A percentile compares a stretch with the other conserved stretches of the same genome.
Conservation (phyloP, 176 grass and related monocot genomes). For the Alloteropsis semialata region DNA sequence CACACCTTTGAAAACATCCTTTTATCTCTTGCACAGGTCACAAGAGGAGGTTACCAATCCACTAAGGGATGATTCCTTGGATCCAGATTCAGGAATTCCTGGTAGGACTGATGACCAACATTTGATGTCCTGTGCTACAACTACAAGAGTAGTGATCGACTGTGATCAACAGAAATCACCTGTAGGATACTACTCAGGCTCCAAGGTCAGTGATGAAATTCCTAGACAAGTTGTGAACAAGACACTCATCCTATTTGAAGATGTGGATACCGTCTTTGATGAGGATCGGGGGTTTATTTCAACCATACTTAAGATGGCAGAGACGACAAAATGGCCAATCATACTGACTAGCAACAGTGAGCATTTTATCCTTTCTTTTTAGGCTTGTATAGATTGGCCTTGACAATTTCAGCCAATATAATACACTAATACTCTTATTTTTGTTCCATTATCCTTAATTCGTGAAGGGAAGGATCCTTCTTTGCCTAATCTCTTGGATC, state of each 20-base stretch:
- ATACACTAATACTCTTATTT: constrained; percentile 19
- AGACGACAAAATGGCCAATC: constrained; percentile 88
- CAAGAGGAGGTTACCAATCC: constrained; percentile 40
- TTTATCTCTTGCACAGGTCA: constrained; percentile 61
- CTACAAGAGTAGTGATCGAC: constrained; percentile 11
- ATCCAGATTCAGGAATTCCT: constrained; percentile 38
- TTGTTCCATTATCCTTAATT: constrained; percentile 21
- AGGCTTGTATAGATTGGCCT: neutral
- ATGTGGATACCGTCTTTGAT: constrained; percentile 94
- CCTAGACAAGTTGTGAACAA: constrained; percentile 67
- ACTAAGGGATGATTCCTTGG: constrained; percentile 30
- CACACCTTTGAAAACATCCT: neutral
- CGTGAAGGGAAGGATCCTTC: constrained; percentile 71
- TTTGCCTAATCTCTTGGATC: constrained; percentile 71
- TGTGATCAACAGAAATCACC: constrained; percentile 22
- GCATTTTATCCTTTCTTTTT: constrained; percentile 22
- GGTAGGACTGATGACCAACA: constrained; percentile 29
- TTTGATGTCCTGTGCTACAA: neutral
- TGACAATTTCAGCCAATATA: constrained; percentile 20
- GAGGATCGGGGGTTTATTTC: constrained; percentile 91
- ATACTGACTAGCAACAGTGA: constrained; percentile 98
- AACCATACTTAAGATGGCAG: constrained; percentile 72
- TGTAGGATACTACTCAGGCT: constrained; percentile 22
- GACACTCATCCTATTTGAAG: constrained; percentile 88
- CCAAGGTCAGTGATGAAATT: constrained; percentile 27